Percentiles rank a stretch among this genome's conserved stretches.
These are phyloP conservation scores for Monosporozyma aquatica DNA, from an alignment of 805 yeast species.

Conservation along the genomic window DNA sequence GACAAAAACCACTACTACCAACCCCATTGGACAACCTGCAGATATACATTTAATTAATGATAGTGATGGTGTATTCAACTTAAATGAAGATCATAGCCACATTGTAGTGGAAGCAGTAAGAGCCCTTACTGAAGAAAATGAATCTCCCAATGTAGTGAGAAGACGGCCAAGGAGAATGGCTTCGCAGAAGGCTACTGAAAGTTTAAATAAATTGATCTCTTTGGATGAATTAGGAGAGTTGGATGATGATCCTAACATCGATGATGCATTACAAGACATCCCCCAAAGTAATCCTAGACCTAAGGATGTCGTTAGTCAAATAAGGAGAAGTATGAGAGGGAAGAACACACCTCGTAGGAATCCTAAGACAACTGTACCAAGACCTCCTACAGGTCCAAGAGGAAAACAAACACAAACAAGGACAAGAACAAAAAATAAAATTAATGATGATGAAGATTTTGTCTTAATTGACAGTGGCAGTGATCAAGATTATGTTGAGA, in stretches of 20 bases:
- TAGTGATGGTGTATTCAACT: not conserved
- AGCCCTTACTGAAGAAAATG: not conserved
- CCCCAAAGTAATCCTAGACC: too few relatives aligned
- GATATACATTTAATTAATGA: not conserved
- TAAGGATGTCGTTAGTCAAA: not conserved
- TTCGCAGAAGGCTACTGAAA: conserved; percentile 1
- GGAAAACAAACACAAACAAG: not conserved
- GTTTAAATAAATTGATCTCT: not conserved
- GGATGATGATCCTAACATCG: not conserved
- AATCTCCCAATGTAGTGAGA: too few relatives aligned
- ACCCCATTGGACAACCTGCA: too few relatives aligned
- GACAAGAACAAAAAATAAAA: not conserved
- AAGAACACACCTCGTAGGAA: not conserved
- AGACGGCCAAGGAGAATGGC: conserved; percentile 12
- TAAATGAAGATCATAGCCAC: not conserved
- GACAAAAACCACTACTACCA: too few relatives aligned
- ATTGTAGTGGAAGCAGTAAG: not conserved
- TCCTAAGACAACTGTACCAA: not conserved
- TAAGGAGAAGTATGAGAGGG: not conserved
- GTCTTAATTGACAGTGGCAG: not conserved
- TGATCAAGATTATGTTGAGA: conserved; percentile 15
- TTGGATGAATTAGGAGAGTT: not conserved
- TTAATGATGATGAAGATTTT: conserved; percentile 3
- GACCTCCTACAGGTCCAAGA: too few relatives aligned
- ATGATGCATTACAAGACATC: conserved; percentile 1